These are phyloP conservation scores for Diplocarpon rosae DNA, from an alignment of 2,329 filamentous ascomycete species.

Conservation along the genomic window DNA sequence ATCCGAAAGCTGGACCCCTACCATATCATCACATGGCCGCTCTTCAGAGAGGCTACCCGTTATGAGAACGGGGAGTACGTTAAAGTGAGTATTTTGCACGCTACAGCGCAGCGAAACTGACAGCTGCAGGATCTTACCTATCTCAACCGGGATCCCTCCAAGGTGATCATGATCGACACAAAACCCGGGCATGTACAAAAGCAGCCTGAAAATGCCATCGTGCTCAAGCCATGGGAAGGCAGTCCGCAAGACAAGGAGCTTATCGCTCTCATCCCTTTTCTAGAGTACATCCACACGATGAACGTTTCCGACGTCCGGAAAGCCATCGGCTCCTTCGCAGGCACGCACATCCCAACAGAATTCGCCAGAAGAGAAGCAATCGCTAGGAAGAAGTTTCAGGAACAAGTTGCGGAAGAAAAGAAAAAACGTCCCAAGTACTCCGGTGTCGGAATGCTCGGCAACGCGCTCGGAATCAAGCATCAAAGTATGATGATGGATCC, in stretches of 20 bases:
- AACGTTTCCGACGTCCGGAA: conserved; percentile 78
- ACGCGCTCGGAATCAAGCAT: conserved; percentile 67
- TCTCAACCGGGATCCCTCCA: conserved; percentile 89
- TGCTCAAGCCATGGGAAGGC: conserved; percentile 84
- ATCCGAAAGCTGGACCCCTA: conserved; percentile 91
- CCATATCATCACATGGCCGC: conserved; percentile 87
- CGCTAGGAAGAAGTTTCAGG: conserved; percentile 74
- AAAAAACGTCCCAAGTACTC: conserved; percentile 48
- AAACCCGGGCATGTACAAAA: conserved; percentile 69
- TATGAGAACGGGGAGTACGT: conserved; percentile 94
- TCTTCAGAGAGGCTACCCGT: conserved; percentile 93
- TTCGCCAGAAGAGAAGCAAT: conserved; percentile 82
- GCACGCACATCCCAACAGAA: conserved; percentile 78
- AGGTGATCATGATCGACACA: conserved; percentile 91
- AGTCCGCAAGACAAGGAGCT: conserved; percentile 75
- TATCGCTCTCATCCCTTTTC: conserved; percentile 83
- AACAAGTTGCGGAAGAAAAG: conserved; percentile 59
- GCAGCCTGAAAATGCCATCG: conserved; percentile 93
- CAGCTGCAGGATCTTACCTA: conserved; percentile 75
- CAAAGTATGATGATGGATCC: conserved; percentile 54
- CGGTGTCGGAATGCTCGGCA: conserved; percentile 58
- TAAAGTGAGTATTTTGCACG: conserved; percentile 51
- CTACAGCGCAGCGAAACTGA: conserved; percentile 15
- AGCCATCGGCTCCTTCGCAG: conserved; percentile 78
- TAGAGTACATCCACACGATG: conserved; percentile 95